Percentiles rank a stretch among this genome's conserved stretches.
phyloP scores from a whole-genome alignment of 78 protist species.

The Isochrysis galbana region DNA sequence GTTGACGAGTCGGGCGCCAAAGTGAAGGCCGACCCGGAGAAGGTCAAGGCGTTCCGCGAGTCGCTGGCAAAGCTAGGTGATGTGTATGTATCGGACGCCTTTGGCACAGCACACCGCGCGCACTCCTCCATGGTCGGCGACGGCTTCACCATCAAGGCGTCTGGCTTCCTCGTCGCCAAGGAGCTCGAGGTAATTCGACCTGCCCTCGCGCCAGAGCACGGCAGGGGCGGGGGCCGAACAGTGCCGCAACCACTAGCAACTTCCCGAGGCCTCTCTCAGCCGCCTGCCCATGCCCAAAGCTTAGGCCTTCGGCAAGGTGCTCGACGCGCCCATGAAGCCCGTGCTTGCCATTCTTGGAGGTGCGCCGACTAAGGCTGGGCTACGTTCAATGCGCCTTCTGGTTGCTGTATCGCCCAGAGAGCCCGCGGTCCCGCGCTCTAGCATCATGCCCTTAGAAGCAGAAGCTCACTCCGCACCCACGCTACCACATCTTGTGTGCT shows the following conservation, averaged over 20 bases:
- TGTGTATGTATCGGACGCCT: constrained; percentile 97
- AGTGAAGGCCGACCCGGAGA: constrained; percentile 80
- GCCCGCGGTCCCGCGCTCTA: background rate
- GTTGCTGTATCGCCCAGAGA: background rate
- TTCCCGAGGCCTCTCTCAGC: too few species aligned
- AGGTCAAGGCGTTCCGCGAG: constrained; percentile 84
- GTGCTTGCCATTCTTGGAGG: constrained; percentile 98
- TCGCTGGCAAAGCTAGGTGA: constrained; percentile 91
- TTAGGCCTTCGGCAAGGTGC: constrained; percentile 89
- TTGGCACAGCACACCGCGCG: constrained; percentile 99
- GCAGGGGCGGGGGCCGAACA: too few species aligned
- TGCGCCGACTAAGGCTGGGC: too few species aligned
- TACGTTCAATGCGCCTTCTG: too few species aligned
- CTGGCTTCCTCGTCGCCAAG: constrained; percentile 93
- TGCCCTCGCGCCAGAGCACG: too few species aligned
- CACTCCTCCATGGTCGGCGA: constrained; percentile 81
- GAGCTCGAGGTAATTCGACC: too few species aligned
- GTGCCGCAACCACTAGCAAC: too few species aligned
- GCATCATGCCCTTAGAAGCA: too few species aligned
- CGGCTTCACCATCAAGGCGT: constrained; percentile 69
- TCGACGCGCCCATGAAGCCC: constrained; percentile 91
- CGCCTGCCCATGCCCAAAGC: too few species aligned
- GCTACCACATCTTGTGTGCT: too few species aligned
- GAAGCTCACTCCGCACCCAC: too few species aligned
- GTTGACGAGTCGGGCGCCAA: constrained; percentile 51